Conservation (phyloP, 805 yeast genomes). For the Blastobotrys terrestris region DNA sequence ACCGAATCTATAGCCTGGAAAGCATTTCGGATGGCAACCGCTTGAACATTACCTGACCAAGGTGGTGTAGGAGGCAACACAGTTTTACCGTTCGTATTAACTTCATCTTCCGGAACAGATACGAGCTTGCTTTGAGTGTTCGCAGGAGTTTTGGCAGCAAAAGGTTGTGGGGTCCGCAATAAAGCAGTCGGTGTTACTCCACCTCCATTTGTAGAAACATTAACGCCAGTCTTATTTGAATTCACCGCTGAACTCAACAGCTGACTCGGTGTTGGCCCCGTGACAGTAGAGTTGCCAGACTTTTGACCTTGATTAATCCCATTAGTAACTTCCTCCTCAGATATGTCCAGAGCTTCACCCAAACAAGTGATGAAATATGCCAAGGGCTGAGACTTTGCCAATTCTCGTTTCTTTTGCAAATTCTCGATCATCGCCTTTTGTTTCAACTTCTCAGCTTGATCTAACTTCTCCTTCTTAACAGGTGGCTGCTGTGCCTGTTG, state of each 20-base stretch:
- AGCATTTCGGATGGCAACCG: slow-evolving; percentile 29
- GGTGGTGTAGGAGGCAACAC: slow-evolving; percentile 13
- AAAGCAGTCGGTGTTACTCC: slow-evolving; percentile 21
- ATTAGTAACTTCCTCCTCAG: slow-evolving; percentile 25
- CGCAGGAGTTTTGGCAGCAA: slow-evolving; percentile 16
- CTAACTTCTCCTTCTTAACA: slow-evolving; percentile 18
- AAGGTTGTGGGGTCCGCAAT: slow-evolving; percentile 19
- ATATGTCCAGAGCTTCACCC: slow-evolving; percentile 30
- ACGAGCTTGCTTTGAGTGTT: neutral
- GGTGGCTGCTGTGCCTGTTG: slow-evolving; percentile 11
- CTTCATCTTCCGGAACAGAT: slow-evolving; percentile 12
- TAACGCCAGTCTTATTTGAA: slow-evolving; percentile 2
- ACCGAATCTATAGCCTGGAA: slow-evolving; percentile 28
- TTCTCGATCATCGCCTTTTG: slow-evolving; percentile 9
- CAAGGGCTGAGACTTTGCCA: slow-evolving; percentile 27
- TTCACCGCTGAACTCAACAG: neutral
- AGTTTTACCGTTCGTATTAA: neutral
- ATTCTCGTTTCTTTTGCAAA: slow-evolving; percentile 22
- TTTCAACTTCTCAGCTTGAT: slow-evolving; percentile 10
- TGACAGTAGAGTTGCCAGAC: neutral
- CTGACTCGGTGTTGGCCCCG: slow-evolving; percentile 3
- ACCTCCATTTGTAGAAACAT: neutral
- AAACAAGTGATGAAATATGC: slow-evolving; percentile 29
- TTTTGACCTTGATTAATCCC: slow-evolving; percentile 10
- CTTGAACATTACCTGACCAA: slow-evolving; percentile 28